These are phyloP conservation scores for Pichia ethanolica DNA, from an alignment of 805 yeast genomes.

Conservation along the genomic window DNA sequence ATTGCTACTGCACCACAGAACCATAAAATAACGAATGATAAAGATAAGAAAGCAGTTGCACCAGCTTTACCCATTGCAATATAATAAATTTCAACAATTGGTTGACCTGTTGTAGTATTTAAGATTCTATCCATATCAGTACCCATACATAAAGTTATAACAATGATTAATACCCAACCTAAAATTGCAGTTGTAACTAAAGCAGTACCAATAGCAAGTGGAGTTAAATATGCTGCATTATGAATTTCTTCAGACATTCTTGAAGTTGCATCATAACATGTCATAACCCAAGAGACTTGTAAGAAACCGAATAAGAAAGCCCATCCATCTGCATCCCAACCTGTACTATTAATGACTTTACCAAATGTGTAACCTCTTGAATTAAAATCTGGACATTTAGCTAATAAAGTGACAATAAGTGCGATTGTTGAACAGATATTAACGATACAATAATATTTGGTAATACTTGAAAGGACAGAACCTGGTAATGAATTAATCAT, in stretches of 20 bases:
- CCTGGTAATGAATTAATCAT: conserved; percentile 45
- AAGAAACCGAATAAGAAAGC: conserved; percentile 50
- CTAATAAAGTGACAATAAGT: conserved; percentile 47
- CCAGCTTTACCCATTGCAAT: conserved; percentile 46
- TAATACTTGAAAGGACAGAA: conserved; percentile 39
- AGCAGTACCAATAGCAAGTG: conserved; percentile 52
- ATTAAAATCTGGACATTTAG: conserved; percentile 41
- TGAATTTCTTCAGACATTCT: conserved; percentile 50
- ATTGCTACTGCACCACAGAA: conserved; percentile 46
- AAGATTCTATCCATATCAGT: conserved; percentile 31
- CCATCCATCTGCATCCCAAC: conserved; percentile 49
- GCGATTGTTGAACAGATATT: conserved; percentile 43
- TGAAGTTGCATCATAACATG: conserved; percentile 48
- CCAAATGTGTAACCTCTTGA: conserved; percentile 42
- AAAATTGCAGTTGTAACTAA: conserved; percentile 40
- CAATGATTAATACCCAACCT: conserved; percentile 44
- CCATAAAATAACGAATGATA: conserved; percentile 44
- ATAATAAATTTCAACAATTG: conserved; percentile 44
- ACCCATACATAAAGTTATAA: conserved; percentile 39
- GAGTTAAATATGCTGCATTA: conserved; percentile 48
- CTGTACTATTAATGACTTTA: conserved; percentile 38
- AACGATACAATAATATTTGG: conserved; percentile 44
- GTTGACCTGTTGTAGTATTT: conserved; percentile 35
- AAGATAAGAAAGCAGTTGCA: conserved; percentile 43
- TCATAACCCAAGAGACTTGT: conserved; percentile 54